A percentile compares a stretch with the other conserved stretches of the same genome.
These are phyloP conservation scores for Asterionellopsis glacialis DNA, from an alignment of 108 stramenopile species.

Conservation along the genomic window DNA sequence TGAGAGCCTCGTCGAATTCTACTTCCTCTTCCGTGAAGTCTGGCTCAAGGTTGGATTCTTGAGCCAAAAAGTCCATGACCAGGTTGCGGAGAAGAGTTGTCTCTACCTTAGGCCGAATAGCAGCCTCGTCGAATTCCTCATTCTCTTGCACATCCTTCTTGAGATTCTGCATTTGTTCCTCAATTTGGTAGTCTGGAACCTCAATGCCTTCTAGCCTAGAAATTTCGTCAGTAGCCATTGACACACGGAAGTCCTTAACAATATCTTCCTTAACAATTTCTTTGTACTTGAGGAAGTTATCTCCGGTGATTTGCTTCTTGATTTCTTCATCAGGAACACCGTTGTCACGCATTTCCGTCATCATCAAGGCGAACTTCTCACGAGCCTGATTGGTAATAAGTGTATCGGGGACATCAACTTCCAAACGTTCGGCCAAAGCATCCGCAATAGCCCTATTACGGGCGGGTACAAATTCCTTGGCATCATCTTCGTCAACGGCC, in stretches of 20 bases:
- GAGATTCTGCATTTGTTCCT: slow-evolving; percentile 74
- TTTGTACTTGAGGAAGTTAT: slow-evolving; percentile 94
- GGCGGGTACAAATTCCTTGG: slow-evolving; percentile 73
- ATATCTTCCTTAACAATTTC: slow-evolving; percentile 78
- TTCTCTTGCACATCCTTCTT: slow-evolving; percentile 65
- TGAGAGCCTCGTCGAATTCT: slow-evolving; percentile 67
- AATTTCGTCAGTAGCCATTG: slow-evolving; percentile 85
- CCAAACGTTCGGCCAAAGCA: slow-evolving; percentile 63
- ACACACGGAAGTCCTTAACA: slow-evolving; percentile 73
- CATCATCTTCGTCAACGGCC: slow-evolving; percentile 85
- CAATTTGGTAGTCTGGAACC: slow-evolving; percentile 76
- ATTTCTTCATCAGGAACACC: slow-evolving; percentile 89
- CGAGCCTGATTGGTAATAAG: slow-evolving; percentile 86
- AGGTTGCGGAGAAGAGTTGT: slow-evolving; percentile 65
- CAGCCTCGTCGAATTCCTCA: slow-evolving; percentile 60
- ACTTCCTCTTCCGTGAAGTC: slow-evolving; percentile 51
- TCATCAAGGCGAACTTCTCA: slow-evolving; percentile 95
- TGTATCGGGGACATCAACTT: slow-evolving; percentile 89
- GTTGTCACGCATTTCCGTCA: slow-evolving; percentile 88
- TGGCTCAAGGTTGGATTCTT: slow-evolving; percentile 67
- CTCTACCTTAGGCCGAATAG: slow-evolving; percentile 68
- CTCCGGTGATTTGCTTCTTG: slow-evolving; percentile 85
- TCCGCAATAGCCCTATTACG: slow-evolving; percentile 77
- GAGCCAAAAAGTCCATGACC: slow-evolving; percentile 81
- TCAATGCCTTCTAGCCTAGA: slow-evolving; percentile 72